Percentiles rank a stretch among this genome's conserved stretches.
These are phyloP conservation scores for Melocanna baccifera DNA, from an alignment of 176 grass and related monocot genomes.

Conservation along the genomic window DNA sequence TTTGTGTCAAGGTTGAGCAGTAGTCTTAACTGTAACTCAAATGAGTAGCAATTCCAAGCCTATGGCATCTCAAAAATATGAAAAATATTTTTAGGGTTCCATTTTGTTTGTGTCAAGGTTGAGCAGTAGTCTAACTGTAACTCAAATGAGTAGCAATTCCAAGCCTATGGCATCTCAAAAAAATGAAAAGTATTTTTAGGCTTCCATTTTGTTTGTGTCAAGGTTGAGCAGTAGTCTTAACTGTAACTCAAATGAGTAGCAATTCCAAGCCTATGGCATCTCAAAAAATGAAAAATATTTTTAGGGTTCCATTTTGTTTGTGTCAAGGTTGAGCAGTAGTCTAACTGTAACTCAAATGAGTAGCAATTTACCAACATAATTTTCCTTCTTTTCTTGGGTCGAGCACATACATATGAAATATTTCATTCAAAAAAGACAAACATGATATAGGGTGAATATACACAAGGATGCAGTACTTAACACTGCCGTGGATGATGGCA, in stretches of 20 bases:
- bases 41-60: too few relatives aligned
- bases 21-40: too few relatives aligned
- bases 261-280: not conserved
- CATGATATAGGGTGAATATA: constrained; percentile 18
- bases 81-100: too few relatives aligned
- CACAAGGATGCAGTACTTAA: constrained; percentile 36
- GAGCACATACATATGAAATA: constrained; percentile 11
- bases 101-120: too few relatives aligned
- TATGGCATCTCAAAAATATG: not conserved
- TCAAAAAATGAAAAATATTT: not conserved
- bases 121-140: too few relatives aligned
- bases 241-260: too few relatives aligned
- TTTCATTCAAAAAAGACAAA: not conserved
- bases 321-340: not conserved
- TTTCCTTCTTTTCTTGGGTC: constrained; percentile 23
- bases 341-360: not conserved
- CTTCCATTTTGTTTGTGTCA: too few relatives aligned
- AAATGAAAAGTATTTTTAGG: too few relatives aligned
- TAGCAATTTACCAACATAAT: constrained; percentile 1
- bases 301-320: not conserved
- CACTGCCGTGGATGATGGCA: not conserved
- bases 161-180: too few relatives aligned
- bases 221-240: too few relatives aligned
- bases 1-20: too few relatives aligned
- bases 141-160: too few relatives aligned